phyloP scores from a whole-genome alignment of 768 basidiomycete genomes.

The Suillus weaverae region DNA sequence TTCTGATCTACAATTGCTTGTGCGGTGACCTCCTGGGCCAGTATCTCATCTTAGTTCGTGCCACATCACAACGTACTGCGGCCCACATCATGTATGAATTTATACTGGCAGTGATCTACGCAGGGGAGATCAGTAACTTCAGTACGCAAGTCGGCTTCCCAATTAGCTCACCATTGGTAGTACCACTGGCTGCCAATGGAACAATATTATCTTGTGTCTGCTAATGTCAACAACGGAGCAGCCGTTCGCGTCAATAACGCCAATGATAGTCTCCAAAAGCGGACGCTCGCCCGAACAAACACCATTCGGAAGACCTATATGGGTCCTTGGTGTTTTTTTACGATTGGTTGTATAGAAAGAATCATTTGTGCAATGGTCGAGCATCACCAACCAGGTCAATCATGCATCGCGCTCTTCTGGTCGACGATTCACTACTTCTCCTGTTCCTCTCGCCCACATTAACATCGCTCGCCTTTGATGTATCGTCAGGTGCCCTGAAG shows the following conservation, averaged over 20 bases:
- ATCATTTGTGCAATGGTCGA: not conserved
- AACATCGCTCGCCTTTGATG: not conserved
- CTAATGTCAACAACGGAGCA: not conserved
- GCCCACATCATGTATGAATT: too few species aligned
- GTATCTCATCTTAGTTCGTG: too few species aligned
- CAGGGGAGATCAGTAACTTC: too few species aligned
- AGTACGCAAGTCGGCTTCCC: too few species aligned
- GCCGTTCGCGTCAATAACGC: too few species aligned
- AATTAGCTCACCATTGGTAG: too few species aligned
- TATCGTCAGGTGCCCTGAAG: not conserved
- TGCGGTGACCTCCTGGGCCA: too few species aligned
- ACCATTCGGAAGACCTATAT: not conserved
- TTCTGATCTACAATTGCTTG: too few species aligned
- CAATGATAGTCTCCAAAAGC: not conserved
- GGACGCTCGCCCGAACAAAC: not conserved
- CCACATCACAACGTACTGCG: not conserved
- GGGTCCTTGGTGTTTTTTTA: not conserved
- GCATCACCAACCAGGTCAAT: not conserved
- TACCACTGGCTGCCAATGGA: not conserved
- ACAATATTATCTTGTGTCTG: not conserved
- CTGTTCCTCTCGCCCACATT: not conserved
- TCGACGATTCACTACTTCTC: not conserved
- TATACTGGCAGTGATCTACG: not conserved
- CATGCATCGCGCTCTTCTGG: not conserved
- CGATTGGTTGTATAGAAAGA: not conserved